phyloP scores from a whole-genome alignment of 495 filamentous ascomycete species.

The Hyaloscypha finlandica region DNA sequence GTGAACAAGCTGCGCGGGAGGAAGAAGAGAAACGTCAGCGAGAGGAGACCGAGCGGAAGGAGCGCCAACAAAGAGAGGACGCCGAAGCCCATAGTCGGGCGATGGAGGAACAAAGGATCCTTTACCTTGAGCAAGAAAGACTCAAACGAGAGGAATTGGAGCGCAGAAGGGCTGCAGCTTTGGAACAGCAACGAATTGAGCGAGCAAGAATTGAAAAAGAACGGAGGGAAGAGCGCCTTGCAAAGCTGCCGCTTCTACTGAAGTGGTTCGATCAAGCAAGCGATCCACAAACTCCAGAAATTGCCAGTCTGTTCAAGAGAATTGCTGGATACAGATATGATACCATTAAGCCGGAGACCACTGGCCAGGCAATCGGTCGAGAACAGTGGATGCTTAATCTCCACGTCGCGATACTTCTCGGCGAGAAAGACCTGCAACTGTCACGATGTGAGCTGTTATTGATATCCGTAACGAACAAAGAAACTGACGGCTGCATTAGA shows the following conservation, averaged over 20 bases:
- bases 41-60: conserved; percentile 42
- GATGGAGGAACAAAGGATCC: conserved; percentile 40
- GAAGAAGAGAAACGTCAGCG: conserved; percentile 42
- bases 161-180: conserved; percentile 46
- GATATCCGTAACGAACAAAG: not conserved
- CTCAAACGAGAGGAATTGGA: conserved; percentile 53
- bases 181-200: conserved; percentile 45
- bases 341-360: conserved; percentile 50
- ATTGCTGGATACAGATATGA: conserved; percentile 56
- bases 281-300: conserved; percentile 48
- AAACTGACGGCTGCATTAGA: conserved; percentile 44
- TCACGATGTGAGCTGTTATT: conserved; percentile 61
- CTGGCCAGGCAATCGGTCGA: conserved; percentile 46
- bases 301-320: conserved; percentile 51
- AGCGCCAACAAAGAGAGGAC: conserved; percentile 40
- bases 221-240: conserved; percentile 47
- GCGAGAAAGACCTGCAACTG: conserved; percentile 73
- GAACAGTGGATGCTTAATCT: conserved; percentile 80
- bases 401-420: conserved; percentile 71
- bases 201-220: conserved; percentile 41
- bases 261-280: conserved; percentile 52
- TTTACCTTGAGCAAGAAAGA: conserved; percentile 43
- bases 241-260: conserved; percentile 52
- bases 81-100: conserved; percentile 41
- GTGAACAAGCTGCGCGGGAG: conserved; percentile 50